phyloP scores from a whole-genome alignment of 1,139 yeast species.

The Sugiyamaella xylanicola region DNA sequence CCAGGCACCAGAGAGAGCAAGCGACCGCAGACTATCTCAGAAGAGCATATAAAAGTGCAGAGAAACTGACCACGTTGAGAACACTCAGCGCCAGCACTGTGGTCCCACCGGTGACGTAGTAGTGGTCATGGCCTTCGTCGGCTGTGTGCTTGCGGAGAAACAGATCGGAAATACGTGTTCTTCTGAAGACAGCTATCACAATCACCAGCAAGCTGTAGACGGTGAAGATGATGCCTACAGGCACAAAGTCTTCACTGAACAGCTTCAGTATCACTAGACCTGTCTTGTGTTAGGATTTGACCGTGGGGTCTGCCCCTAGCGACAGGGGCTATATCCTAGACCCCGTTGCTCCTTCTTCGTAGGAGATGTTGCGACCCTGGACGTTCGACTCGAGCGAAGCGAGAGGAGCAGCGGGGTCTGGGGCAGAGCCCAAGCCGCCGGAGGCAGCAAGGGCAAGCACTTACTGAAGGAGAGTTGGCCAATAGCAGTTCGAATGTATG shows the following conservation, averaged over 20 bases:
- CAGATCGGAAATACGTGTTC: slow-evolving; percentile 30
- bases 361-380: not conserved
- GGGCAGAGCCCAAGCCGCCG: not conserved
- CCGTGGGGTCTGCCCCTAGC: too few species aligned
- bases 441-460: slow-evolving; percentile 19
- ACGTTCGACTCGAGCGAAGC: not conserved
- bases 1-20: not conserved
- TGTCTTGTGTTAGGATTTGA: slow-evolving; percentile 6
- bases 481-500: slow-evolving; percentile 47
- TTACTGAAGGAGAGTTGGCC: slow-evolving; percentile 44
- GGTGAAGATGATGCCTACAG: slow-evolving; percentile 46
- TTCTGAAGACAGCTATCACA: slow-evolving; percentile 39
- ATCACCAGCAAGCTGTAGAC: slow-evolving; percentile 44
- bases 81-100: slow-evolving; percentile 38
- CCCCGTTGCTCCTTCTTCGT: too few species aligned
- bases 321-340: too few species aligned
- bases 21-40: not conserved
- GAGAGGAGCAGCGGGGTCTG: not conserved
- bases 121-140: slow-evolving; percentile 19
- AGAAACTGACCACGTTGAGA: slow-evolving; percentile 35
- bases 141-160: slow-evolving; percentile 29
- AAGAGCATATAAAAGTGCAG: slow-evolving; percentile 28
- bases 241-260: slow-evolving; percentile 44
- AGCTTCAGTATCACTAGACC: slow-evolving; percentile 44
- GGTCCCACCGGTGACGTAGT: slow-evolving; percentile 38